These are phyloP conservation scores for Dictyostelium purpureum DNA, from an alignment of 78 protist genomes.

Conservation along the genomic window DNA sequence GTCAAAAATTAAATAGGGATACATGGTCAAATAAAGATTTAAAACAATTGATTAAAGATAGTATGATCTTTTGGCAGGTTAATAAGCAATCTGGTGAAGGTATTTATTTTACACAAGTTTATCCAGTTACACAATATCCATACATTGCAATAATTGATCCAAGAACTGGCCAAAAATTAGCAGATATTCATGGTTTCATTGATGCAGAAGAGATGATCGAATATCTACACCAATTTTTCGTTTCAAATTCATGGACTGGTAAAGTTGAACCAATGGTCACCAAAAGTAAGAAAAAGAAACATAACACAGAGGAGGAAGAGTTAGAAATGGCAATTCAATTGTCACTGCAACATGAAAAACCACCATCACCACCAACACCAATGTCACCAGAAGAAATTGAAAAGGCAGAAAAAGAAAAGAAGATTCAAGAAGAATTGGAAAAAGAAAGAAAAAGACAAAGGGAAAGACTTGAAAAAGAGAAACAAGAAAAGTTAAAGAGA, in stretches of 20 bases:
- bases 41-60: conserved; percentile 8
- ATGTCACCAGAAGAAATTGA: too few relatives aligned
- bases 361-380: background rate
- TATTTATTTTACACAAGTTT: background rate
- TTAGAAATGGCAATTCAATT: conserved; percentile 63
- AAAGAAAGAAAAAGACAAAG: too few relatives aligned
- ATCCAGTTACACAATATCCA: conserved; percentile 41
- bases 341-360: background rate
- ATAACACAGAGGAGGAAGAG: conserved; percentile 67
- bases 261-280: background rate
- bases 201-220: conserved; percentile 34
- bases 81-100: conserved; percentile 23
- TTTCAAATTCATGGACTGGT: background rate
- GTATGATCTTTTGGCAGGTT: conserved; percentile 76
- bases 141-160: conserved; percentile 66
- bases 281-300: background rate
- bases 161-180: conserved; percentile 36
- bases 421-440: too few relatives aligned
- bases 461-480: too few relatives aligned
- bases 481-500: background rate
- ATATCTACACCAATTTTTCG: background rate
- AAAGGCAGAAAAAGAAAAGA: too few relatives aligned
- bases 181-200: background rate
- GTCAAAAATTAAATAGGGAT: conserved; percentile 67
- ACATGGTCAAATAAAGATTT: conserved; percentile 61